Percentiles rank a stretch among this genome's conserved stretches.
phyloP scores from a whole-genome alignment of 2,329 filamentous ascomycete genomes.

The Ampelomyces quisqualis region DNA sequence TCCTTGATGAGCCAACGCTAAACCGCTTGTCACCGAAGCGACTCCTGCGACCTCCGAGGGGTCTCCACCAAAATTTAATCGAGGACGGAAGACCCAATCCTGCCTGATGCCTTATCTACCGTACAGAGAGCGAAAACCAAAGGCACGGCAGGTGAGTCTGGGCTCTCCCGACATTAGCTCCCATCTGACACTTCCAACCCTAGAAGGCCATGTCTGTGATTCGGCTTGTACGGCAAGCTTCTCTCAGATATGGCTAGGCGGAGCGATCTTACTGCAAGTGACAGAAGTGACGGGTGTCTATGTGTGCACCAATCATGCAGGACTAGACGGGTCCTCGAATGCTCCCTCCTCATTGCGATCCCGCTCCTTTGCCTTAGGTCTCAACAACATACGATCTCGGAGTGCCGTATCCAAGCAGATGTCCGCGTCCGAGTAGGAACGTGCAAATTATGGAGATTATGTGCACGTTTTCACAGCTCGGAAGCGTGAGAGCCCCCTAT shows the following conservation, averaged over 20 bases:
- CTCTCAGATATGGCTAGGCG: not conserved
- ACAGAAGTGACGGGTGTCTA: constrained; percentile 24
- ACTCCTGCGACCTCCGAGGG: constrained; percentile 15
- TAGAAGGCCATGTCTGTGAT: not conserved
- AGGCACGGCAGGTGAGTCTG: constrained; percentile 25
- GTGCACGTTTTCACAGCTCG: no score
- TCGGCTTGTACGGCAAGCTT: constrained; percentile 2
- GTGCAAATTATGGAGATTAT: no score
- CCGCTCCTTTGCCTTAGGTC: constrained; percentile 10
- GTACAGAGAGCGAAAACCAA: constrained; percentile 30
- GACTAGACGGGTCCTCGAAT: constrained; percentile 11
- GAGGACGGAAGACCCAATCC: constrained; percentile 33
- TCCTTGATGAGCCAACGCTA: constrained; percentile 16
- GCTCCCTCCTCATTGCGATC: constrained; percentile 4
- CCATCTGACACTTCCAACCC: constrained; percentile 10
- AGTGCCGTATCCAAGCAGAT: not conserved
- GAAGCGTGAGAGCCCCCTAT: not conserved
- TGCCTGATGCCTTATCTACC: constrained; percentile 37
- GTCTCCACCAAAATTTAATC: constrained; percentile 24
- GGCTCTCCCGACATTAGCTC: constrained; percentile 19
- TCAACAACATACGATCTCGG: constrained; percentile 2
- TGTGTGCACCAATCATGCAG: constrained; percentile 13
- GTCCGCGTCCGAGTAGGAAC: no score
- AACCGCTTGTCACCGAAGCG: constrained; percentile 9
- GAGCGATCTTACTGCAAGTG: constrained; percentile 18